Conservation (phyloP, 2,329 filamentous ascomycete species). For the Emydomyces testavorans region DNA sequence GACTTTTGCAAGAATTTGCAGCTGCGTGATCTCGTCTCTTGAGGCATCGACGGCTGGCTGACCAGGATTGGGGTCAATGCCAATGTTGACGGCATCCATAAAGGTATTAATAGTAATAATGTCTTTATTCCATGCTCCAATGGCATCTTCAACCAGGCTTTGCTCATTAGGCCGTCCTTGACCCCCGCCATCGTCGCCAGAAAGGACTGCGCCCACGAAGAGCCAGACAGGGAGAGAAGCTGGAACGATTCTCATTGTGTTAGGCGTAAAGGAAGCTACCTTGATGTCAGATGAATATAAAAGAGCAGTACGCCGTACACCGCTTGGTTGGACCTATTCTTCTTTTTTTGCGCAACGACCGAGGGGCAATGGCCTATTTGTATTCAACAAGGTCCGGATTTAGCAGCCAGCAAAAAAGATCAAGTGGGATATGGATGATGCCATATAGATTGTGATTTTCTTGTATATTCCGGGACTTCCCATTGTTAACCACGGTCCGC, state of each 20-base stretch:
- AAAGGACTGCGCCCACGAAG: not conserved
- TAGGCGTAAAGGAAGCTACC: not conserved
- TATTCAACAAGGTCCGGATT: not conserved
- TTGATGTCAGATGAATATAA: not conserved
- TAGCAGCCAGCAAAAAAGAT: not conserved
- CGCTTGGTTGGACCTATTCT: too few species aligned
- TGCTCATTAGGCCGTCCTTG: not conserved
- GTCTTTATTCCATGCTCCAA: not conserved
- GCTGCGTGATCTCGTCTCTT: not conserved
- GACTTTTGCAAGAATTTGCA: not conserved
- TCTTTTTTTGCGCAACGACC: not conserved
- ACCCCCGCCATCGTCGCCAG: not conserved
- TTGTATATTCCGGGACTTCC: not conserved
- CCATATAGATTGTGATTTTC: not conserved
- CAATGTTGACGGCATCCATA: not conserved
- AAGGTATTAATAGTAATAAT: slow-evolving; percentile 6
- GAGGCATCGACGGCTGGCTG: slow-evolving; percentile 3
- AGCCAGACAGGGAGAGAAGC: not conserved
- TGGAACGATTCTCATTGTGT: slow-evolving; percentile 2
- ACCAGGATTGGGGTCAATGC: too few species aligned
- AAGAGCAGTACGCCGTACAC: not conserved
- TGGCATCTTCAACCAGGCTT: slow-evolving; percentile 1
- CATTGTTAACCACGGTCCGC: not conserved
- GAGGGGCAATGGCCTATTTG: not conserved
- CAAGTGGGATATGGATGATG: slow-evolving; percentile 7